Percentiles rank a stretch among this genome's conserved stretches.
phyloP scores from a whole-genome alignment of 2,329 filamentous ascomycete species.

The Chrysosphaeria jannelii region DNA sequence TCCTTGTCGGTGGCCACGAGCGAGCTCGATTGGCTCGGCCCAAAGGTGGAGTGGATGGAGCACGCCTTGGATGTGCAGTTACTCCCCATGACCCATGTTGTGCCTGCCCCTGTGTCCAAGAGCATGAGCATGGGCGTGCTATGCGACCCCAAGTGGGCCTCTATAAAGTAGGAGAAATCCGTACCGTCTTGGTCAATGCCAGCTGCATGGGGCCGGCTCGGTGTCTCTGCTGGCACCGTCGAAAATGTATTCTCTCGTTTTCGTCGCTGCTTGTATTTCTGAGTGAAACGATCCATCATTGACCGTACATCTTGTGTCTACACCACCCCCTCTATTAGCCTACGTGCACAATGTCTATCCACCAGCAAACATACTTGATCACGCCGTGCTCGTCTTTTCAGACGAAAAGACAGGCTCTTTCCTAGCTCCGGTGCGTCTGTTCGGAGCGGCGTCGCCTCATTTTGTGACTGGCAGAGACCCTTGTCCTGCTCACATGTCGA shows the following conservation, averaged over 20 bases:
- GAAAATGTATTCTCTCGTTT: slow-evolving; percentile 17
- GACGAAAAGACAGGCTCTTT: too few species aligned
- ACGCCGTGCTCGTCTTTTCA: too few species aligned
- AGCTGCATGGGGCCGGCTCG: slow-evolving; percentile 16
- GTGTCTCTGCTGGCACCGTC: slow-evolving; percentile 15
- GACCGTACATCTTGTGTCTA: slow-evolving; percentile 2
- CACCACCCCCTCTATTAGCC: too few species aligned
- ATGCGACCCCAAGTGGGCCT: slow-evolving; percentile 23
- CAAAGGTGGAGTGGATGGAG: slow-evolving; percentile 37
- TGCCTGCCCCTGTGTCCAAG: slow-evolving; percentile 34
- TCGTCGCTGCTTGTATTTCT: too few species aligned
- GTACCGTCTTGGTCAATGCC: slow-evolving; percentile 32
- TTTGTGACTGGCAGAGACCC: slow-evolving; percentile 6
- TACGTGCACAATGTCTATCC: too few species aligned
- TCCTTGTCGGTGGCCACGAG: slow-evolving; percentile 19
- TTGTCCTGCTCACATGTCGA: slow-evolving; percentile 7
- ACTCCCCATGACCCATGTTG: slow-evolving; percentile 59
- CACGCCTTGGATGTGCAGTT: slow-evolving; percentile 38
- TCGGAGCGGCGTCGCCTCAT: too few species aligned
- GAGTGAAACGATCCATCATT: too few species aligned
- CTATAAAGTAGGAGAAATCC: slow-evolving; percentile 33
- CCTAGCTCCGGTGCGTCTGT: too few species aligned
- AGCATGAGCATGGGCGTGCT: slow-evolving; percentile 26
- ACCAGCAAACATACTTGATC: too few species aligned
- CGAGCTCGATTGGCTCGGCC: slow-evolving; percentile 30